Evolutionary conservation across 176 grass and related monocot genomes (phyloP).

Genomic region (Oryza glumipatula): DNA sequence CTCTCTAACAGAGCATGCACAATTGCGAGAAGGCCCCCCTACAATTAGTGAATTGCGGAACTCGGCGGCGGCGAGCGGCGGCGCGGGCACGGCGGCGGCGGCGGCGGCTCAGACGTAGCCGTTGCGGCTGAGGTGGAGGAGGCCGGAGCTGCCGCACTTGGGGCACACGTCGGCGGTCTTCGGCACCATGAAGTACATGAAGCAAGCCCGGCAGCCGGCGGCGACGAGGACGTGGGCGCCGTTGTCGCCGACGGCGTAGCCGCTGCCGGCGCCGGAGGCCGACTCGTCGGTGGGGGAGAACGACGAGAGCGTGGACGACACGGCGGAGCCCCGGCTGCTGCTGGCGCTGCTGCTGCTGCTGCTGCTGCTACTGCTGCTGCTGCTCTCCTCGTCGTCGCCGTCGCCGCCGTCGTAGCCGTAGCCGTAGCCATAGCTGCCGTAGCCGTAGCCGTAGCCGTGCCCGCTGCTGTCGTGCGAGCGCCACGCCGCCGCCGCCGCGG

Average conservation of each 20-base stretch:
- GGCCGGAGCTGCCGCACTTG: conserved; percentile 72
- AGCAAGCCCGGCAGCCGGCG: conserved; percentile 80
- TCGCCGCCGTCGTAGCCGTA: background rate
- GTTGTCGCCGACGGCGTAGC: background rate
- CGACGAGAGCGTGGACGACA: conserved; percentile 65
- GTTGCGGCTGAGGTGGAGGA: conserved; percentile 73
- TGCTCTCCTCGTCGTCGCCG: conserved; percentile 37
- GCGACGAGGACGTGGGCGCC: conserved; percentile 61
- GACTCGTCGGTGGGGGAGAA: conserved; percentile 65
- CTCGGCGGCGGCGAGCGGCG: background rate
- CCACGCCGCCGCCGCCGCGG: conserved; percentile 12
- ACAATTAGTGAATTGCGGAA: conserved; percentile 26
- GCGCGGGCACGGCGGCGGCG: background rate
- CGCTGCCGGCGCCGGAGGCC: conserved; percentile 39
- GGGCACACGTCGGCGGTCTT: conserved; percentile 70
- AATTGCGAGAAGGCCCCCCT: conserved; percentile 12
- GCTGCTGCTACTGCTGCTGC: conserved; percentile 32
- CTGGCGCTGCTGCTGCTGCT: conserved; percentile 22
- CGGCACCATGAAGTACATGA: conserved; percentile 99
- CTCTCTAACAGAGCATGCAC: conserved; percentile 37
- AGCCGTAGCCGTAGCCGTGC: conserved; percentile 26
- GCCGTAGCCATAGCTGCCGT: background rate
- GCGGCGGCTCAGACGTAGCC: conserved; percentile 41
- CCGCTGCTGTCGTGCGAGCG: conserved; percentile 16
- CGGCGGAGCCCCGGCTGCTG: conserved; percentile 54